Evolutionary conservation across 2,329 filamentous ascomycete species (phyloP).

Genomic region (Botrytis fabae): DNA sequence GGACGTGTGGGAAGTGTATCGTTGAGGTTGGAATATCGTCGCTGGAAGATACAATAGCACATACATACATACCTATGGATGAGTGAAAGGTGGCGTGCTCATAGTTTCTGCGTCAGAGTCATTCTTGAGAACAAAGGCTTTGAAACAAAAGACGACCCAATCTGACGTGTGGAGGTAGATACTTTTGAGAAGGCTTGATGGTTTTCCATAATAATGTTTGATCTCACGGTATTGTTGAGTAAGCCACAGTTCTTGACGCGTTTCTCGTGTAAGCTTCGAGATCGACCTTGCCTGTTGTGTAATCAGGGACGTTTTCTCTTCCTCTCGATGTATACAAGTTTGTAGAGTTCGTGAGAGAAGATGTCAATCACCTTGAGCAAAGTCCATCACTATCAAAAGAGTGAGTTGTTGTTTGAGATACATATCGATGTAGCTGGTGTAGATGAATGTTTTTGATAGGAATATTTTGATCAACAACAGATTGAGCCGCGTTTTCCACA

Average conservation of each 20-base stretch:
- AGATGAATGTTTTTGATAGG: not conserved
- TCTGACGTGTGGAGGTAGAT: too few relatives aligned
- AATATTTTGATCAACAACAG: not conserved
- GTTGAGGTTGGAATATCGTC: not conserved
- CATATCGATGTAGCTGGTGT: not conserved
- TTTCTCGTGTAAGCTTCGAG: not conserved
- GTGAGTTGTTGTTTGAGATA: not conserved
- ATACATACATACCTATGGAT: not conserved
- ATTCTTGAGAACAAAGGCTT: not conserved
- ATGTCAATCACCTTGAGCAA: not conserved
- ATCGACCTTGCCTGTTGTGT: not conserved
- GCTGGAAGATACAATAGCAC: not conserved
- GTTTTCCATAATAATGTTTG: not conserved
- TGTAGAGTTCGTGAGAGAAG: not conserved
- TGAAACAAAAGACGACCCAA: not conserved
- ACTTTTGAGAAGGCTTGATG: not conserved
- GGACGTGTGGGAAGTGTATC: not conserved
- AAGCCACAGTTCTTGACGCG: not conserved
- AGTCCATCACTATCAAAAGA: not conserved
- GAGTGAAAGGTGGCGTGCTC: not conserved
- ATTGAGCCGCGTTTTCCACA: conserved; percentile 5
- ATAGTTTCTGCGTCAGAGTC: not conserved
- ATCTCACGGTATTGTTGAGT: not conserved
- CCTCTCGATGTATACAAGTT: not conserved
- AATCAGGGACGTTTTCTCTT: not conserved